A percentile compares a stretch with the other conserved stretches of the same genome.
Evolutionary conservation across 2,329 filamentous ascomycete genomes (phyloP).

Genomic region (Alternaria viburni): DNA sequence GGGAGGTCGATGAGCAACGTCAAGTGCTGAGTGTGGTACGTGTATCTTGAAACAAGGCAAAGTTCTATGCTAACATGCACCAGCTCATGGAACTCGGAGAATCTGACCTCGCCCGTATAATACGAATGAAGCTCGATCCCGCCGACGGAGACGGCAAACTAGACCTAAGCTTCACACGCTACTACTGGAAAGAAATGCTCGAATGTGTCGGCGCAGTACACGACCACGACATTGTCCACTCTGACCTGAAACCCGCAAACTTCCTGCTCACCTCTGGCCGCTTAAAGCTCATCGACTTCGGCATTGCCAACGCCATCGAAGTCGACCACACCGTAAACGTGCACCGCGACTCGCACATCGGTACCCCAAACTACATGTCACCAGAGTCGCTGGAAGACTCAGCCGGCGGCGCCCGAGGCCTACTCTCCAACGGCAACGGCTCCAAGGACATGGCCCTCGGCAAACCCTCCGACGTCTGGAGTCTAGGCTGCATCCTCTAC

Average conservation of each 20-base stretch:
- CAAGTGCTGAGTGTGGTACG: constrained; percentile 83
- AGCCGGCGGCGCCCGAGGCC: constrained; percentile 65
- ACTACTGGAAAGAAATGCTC: constrained; percentile 99
- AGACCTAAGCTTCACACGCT: constrained; percentile 90
- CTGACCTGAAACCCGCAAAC: constrained; percentile 95
- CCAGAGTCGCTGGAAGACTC: constrained; percentile 91
- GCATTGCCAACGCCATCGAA: constrained; percentile 96
- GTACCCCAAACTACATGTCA: constrained; percentile 98
- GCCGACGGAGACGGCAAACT: constrained; percentile 63
- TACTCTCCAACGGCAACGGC: constrained; percentile 40
- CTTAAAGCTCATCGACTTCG: constrained; percentile 97
- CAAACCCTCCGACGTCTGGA: constrained; percentile 96
- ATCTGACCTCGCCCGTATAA: constrained; percentile 85
- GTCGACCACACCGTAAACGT: constrained; percentile 96
- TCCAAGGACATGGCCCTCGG: constrained; percentile 90
- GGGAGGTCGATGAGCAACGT: constrained; percentile 91
- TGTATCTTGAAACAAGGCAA: constrained; percentile 23
- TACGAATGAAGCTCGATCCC: constrained; percentile 69
- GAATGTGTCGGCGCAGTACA: constrained; percentile 93
- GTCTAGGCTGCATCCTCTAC: constrained; percentile 92
- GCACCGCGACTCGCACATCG: constrained; percentile 92
- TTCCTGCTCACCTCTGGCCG: constrained; percentile 91
- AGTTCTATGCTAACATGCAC: constrained; percentile 11
- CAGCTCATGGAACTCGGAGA: constrained; percentile 98
- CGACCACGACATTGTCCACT: constrained; percentile 90